Evolutionary conservation across 2,329 filamentous ascomycete species (phyloP).

Genomic region (Cladobotryum protrusum): DNA sequence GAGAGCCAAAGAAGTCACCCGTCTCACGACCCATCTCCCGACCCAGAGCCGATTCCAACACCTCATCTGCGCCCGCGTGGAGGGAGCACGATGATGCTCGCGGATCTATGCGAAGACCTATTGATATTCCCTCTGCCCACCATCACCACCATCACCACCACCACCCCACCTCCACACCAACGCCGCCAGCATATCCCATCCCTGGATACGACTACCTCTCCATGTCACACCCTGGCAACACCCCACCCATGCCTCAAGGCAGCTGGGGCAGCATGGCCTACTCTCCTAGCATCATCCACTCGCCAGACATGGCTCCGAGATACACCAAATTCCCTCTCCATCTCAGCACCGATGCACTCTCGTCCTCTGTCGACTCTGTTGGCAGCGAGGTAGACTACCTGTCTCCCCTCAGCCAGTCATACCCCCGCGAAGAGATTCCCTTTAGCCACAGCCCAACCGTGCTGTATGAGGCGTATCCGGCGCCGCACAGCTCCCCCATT

Average conservation of each 20-base stretch:
- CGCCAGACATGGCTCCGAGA: constrained; percentile 29
- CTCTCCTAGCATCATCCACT: constrained; percentile 32
- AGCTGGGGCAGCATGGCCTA: constrained; percentile 45
- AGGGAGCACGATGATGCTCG: constrained; percentile 29
- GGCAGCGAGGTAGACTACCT: constrained; percentile 58
- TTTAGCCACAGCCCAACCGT: constrained; percentile 51
- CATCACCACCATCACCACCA: constrained; percentile 3
- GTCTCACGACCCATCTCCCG: constrained; percentile 35
- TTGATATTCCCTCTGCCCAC: constrained; percentile 27
- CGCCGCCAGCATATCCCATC: constrained; percentile 30
- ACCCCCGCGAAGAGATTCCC: constrained; percentile 51
- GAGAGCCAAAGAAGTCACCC: constrained; percentile 42
- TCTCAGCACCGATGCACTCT: constrained; percentile 44
- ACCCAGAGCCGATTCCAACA: constrained; percentile 40
- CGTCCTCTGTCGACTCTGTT: constrained; percentile 52
- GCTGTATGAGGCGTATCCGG: constrained; percentile 51
- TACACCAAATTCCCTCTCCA: constrained; percentile 41
- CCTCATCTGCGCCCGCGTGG: constrained; percentile 25
- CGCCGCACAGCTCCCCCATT: constrained; percentile 44
- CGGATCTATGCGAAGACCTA: constrained; percentile 26
- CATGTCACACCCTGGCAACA: constrained; percentile 41
- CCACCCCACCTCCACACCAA: constrained; percentile 37
- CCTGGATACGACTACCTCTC: constrained; percentile 44
- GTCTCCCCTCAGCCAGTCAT: constrained; percentile 53
- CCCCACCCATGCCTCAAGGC: constrained; percentile 34